Evolutionary conservation across 352 stramenopile species (phyloP), one percentile per base, ranked within the genome.

Genomic region (Pelagophyceae sp.): DNA sequence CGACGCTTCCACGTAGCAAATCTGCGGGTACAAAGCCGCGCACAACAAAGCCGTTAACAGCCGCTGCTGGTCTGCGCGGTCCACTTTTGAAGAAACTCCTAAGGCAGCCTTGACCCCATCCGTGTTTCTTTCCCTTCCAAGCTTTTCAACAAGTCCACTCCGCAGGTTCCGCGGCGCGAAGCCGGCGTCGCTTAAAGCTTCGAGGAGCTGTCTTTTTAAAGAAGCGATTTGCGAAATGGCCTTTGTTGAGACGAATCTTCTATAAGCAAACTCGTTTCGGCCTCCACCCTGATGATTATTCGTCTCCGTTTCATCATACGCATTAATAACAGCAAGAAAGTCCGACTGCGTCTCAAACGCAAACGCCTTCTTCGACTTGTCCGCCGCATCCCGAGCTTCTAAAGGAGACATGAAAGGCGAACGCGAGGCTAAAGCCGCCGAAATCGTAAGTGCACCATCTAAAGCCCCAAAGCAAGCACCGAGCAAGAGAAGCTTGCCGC

Each of bases 401-500:
- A 88, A 75, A 0, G 85, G 85, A 0, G 78, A 78, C 38, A 89
- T 70, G 77, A 91, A 91, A 0, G 84, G 83, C 35, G 75, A 82
- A 20, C 85, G 76, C 35, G 79, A 74, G 27, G 27, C 76, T 25
- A 81, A 54, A 1, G 76, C 80, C 0, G 86, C 81, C 17, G 85
- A 85, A 35, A 90, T 91, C 1, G 89, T 94, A 37, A 92, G 72
- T 45, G 87, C 82, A 11, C 86, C 81, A 72, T 93, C 88, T 40
- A 90, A 76, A n/a, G 93, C 96, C 11, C 87, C 84, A 79, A 98
- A 98, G 23, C 98, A 84, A 19, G 92, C 89, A 23, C 93, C 94
- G 27, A 97, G 90, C 25, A 99, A 86, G 32, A 98, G 87, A 80
- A 98, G 87, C 79, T 98, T 98, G 60, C 92, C 96, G 19, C 98